These are phyloP conservation scores for Apiospora saccharicola DNA, from an alignment of 2,329 filamentous ascomycete species.

Conservation along the genomic window DNA sequence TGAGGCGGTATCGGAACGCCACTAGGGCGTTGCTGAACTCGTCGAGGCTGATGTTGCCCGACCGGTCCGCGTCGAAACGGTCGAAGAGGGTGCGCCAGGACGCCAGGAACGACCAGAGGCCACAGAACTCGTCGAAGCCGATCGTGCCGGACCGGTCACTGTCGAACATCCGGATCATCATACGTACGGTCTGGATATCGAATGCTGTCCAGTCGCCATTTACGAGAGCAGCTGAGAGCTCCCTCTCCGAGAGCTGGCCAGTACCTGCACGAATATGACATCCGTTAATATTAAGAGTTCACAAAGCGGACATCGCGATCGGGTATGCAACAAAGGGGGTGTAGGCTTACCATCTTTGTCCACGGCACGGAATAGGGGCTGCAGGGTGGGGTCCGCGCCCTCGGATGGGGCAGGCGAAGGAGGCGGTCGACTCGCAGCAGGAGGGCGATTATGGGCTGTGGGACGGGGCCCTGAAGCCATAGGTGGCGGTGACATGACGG, in stretches of 20 bases:
- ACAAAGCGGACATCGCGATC: not conserved
- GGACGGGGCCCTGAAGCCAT: slow-evolving; percentile 51
- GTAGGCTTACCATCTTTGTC: slow-evolving; percentile 76
- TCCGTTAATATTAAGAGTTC: not conserved
- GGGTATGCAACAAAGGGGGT: not conserved
- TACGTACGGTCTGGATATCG: slow-evolving; percentile 90
- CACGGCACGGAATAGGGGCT: slow-evolving; percentile 87
- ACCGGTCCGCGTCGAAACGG: slow-evolving; percentile 88
- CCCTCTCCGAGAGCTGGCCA: slow-evolving; percentile 83
- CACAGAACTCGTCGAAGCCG: slow-evolving; percentile 95
- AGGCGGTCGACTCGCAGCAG: slow-evolving; percentile 68
- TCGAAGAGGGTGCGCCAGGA: slow-evolving; percentile 96
- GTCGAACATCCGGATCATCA: slow-evolving; percentile 99
- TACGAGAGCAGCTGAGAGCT: slow-evolving; percentile 88
- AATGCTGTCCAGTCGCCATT: slow-evolving; percentile 97
- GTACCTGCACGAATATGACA: slow-evolving; percentile 57
- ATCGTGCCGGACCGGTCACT: slow-evolving; percentile 88
- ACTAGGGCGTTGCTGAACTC: slow-evolving; percentile 93
- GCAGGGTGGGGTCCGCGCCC: slow-evolving; percentile 74
- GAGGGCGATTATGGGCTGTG: slow-evolving; percentile 56
- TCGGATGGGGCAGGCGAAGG: slow-evolving; percentile 66
- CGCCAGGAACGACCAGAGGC: slow-evolving; percentile 93
- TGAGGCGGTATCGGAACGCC: slow-evolving; percentile 92
- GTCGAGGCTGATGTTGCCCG: slow-evolving; percentile 82
- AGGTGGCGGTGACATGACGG: slow-evolving; percentile 59